These are phyloP conservation scores for Eudorina sp. DNA, from an alignment of 139 green algal species.

Conservation along the genomic window DNA sequence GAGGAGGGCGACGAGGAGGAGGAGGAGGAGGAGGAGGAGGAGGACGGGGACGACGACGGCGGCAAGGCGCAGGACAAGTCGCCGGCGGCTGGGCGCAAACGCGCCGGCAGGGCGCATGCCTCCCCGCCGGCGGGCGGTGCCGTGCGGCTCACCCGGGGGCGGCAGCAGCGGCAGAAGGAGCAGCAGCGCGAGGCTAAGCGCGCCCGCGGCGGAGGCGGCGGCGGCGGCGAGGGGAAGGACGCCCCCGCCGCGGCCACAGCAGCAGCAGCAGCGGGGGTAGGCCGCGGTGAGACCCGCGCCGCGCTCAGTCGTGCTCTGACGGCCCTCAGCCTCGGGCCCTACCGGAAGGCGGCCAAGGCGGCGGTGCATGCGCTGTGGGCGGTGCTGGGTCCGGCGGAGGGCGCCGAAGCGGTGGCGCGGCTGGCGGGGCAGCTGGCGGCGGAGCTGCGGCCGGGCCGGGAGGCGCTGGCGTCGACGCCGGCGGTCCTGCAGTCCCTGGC, in stretches of 20 bases:
- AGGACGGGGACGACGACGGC: background rate
- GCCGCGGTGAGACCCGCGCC: background rate
- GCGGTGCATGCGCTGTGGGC: conserved; percentile 53
- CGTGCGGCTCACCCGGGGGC: background rate
- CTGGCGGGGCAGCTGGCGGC: conserved; percentile 57
- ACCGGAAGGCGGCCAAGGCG: conserved; percentile 70
- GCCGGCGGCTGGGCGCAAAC: background rate
- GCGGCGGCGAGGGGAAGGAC: no score
- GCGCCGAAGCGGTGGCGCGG: conserved; percentile 26
- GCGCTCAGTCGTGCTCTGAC: background rate
- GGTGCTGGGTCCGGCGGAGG: background rate
- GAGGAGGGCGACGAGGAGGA: background rate
- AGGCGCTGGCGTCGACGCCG: conserved; percentile 9
- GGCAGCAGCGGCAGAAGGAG: background rate
- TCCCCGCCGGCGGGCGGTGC: background rate
- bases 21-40: background rate
- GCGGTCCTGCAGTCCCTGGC: conserved; percentile 60
- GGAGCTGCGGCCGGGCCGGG: conserved; percentile 4
- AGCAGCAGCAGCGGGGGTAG: background rate
- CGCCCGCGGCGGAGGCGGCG: background rate
- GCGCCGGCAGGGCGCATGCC: background rate
- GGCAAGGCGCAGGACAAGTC: background rate
- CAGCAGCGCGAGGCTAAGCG: background rate
- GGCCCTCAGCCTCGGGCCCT: conserved; percentile 46
- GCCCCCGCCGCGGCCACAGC: background rate